Conservation (phyloP, 345 rosid genomes). For the Eucalyptus pauciflora region DNA sequence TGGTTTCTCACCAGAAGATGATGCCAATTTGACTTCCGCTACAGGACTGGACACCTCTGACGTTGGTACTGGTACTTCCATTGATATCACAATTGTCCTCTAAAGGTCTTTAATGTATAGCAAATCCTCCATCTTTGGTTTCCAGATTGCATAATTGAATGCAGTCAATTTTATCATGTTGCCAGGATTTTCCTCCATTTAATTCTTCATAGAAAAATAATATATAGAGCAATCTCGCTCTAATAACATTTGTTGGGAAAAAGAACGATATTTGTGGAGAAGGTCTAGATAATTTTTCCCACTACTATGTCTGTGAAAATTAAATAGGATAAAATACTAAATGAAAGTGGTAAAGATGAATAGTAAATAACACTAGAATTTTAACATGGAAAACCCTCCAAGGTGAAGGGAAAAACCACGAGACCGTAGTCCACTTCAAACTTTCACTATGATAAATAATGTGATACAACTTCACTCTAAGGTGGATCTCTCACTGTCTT, state of each 20-base stretch:
- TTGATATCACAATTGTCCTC: not conserved
- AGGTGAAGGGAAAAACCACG: not conserved
- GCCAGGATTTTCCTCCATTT: too few species aligned
- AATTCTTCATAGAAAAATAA: not conserved
- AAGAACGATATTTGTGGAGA: not conserved
- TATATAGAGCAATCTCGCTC: not conserved
- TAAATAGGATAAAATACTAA: too few species aligned
- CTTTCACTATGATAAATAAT: not conserved
- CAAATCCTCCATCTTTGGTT: not conserved
- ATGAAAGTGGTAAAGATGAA: not conserved
- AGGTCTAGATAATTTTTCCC: not conserved
- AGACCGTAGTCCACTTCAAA: not conserved
- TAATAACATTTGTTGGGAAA: not conserved
- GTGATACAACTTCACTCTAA: too few species aligned
- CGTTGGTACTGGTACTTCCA: not conserved
- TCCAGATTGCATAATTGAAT: not conserved
- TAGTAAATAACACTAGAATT: not conserved
- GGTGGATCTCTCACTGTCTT: too few species aligned
- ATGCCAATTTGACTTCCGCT: too few species aligned
- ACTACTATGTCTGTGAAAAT: too few species aligned
- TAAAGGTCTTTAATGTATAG: not conserved
- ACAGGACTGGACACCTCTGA: rapidly evolving
- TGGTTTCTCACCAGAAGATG: not conserved
- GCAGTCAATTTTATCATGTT: not conserved
- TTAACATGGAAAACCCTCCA: not conserved